These are phyloP conservation scores for Fomitopsis schrenkii DNA, from an alignment of 1,284 basidiomycete genomes.

Conservation along the genomic window DNA sequence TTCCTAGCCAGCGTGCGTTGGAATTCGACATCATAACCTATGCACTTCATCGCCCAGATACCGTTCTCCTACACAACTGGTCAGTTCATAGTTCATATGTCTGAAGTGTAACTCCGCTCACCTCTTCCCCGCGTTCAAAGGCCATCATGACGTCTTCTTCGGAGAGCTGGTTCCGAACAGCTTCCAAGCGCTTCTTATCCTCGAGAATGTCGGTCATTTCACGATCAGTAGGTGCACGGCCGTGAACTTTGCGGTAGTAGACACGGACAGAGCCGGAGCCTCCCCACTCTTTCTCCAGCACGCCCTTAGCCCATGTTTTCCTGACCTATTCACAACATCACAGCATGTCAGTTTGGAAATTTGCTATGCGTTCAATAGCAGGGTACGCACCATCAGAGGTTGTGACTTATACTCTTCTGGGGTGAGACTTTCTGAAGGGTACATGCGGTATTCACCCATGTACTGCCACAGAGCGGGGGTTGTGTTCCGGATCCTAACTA, in stretches of 20 bases:
- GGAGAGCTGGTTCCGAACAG: not conserved
- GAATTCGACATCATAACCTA: slow-evolving; percentile 7
- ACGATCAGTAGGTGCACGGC: not conserved
- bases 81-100: too few relatives aligned
- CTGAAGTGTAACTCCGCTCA: not conserved
- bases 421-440: not conserved
- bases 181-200: not conserved
- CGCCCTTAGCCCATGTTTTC: not conserved
- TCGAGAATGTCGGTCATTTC: not conserved
- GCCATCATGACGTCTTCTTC: slow-evolving; percentile 2
- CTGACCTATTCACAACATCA: not conserved
- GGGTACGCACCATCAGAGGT: not conserved
- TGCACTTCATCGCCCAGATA: slow-evolving; percentile 5
- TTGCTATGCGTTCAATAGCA: too few relatives aligned
- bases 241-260: not conserved
- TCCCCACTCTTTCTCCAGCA: not conserved
- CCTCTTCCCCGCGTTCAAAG: slow-evolving; percentile 3
- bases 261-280: not conserved
- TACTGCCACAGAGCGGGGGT: not conserved
- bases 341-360: not conserved
- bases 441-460: slow-evolving; percentile 2
- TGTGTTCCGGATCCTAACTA: not conserved
- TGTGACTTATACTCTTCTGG: not conserved
- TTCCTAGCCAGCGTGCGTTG: slow-evolving; percentile 5
- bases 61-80: not conserved